Conservation (phyloP, 129 eudicot genomes). For the Artemisia tridentata region DNA sequence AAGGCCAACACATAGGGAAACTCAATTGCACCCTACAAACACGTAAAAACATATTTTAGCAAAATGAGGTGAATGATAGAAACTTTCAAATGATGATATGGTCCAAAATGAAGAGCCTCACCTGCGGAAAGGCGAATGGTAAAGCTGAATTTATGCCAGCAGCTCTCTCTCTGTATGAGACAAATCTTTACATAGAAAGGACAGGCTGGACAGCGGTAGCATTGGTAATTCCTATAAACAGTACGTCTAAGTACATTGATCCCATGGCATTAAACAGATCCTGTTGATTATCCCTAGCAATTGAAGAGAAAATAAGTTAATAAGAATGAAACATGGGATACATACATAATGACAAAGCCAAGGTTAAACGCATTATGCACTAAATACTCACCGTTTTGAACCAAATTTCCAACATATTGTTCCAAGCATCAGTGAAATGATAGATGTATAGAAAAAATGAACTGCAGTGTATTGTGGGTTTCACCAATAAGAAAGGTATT, state of each 20-base stretch:
- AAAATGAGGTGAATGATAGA: not conserved
- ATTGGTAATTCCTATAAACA: constrained; percentile 87
- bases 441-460: constrained; percentile 90
- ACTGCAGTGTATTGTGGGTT: constrained; percentile 98
- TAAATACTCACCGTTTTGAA: constrained; percentile 61
- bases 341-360: not conserved
- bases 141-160: constrained; percentile 97
- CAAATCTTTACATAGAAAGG: constrained; percentile 92
- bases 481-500: constrained; percentile 95
- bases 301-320: not conserved
- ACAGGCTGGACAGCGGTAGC: constrained; percentile 97
- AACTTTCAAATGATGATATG: too few species aligned
- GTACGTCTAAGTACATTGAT: constrained; percentile 82
- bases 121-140: constrained; percentile 98
- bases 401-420: constrained; percentile 96
- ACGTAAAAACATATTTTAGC: not conserved
- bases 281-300: constrained; percentile 69
- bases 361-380: constrained; percentile 3
- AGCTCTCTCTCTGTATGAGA: constrained; percentile 93
- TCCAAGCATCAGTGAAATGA: constrained; percentile 95
- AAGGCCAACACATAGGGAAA: constrained; percentile 87
- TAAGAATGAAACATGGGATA: not conserved
- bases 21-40: constrained; percentile 85
- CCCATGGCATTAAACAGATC: constrained; percentile 97
- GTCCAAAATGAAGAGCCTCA: constrained; percentile 9